Evolutionary conservation across 2,329 filamentous ascomycete genomes (phyloP).

Genomic region (Trichoderma sp.): DNA sequence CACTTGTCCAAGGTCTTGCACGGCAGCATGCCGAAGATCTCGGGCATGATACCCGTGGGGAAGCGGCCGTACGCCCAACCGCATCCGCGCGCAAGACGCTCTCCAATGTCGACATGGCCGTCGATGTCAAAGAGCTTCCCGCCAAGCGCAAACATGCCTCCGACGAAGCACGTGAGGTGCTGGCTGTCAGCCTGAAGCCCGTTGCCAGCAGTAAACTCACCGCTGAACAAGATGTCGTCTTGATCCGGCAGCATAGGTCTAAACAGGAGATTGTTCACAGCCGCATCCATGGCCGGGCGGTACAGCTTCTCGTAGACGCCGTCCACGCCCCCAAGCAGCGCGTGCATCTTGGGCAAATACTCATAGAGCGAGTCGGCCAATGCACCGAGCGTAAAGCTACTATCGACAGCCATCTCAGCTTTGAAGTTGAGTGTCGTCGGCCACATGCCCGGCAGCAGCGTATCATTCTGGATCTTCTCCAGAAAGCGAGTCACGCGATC

Average conservation of each 20-base stretch:
- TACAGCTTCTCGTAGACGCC: conserved; percentile 67
- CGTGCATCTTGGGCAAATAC: conserved; percentile 62
- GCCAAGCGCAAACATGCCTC: conserved; percentile 68
- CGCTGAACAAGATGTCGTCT: conserved; percentile 57
- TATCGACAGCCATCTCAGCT: conserved; percentile 54
- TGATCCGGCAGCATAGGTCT: conserved; percentile 65
- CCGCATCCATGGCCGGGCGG: conserved; percentile 61
- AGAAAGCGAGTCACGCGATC: conserved; percentile 71
- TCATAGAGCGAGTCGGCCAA: conserved; percentile 61
- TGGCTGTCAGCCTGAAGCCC: conserved; percentile 35
- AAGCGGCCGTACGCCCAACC: conserved; percentile 59
- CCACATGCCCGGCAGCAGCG: conserved; percentile 77
- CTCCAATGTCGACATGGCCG: conserved; percentile 51
- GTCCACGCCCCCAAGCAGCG: conserved; percentile 65
- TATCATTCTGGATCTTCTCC: conserved; percentile 66
- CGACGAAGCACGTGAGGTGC: conserved; percentile 60
- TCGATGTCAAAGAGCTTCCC: conserved; percentile 58
- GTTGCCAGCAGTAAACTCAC: conserved; percentile 33
- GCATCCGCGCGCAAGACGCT: conserved; percentile 55
- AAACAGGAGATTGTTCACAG: conserved; percentile 66
- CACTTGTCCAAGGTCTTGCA: conserved; percentile 44
- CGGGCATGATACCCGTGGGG: conserved; percentile 60
- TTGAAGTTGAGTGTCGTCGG: conserved; percentile 62
- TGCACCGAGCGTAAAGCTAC: conserved; percentile 54
- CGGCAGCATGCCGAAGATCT: conserved; percentile 49